Evolutionary conservation across 2,329 filamentous ascomycete species (phyloP), one percentile per base, ranked within the genome.

Genomic region (Lecanoromycetidae sp.): DNA sequence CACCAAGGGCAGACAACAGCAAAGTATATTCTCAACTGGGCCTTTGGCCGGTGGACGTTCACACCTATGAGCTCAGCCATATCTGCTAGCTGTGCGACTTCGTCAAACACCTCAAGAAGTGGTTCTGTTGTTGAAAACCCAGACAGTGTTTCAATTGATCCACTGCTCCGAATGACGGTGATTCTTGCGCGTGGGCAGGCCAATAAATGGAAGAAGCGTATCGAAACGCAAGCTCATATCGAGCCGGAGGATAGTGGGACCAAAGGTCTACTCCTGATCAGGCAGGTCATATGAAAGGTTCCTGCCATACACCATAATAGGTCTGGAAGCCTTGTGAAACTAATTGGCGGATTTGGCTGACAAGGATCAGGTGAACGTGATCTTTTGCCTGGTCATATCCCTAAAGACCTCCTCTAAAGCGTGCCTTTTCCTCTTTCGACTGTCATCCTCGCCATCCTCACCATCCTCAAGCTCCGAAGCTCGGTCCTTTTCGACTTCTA

Each of bases 21-120:
- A 13, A 72, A 84, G 46, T 95, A 91, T 61, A 94, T 98, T 36
- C 74, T 98, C 50, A 98, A 98, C 63, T 98, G 91, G 91, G 91
- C 91, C 0, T 98, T 98, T 66, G 87, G 87, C 0, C 76, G 91
- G 25, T 98, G 91, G 90, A 94, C 80, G 0, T 94, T 90, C 60
- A 93, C 87, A 1, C 71, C 22, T 53, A 50, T 40, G 39, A 49
- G 44, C 41, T 29, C 37, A n/a, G 35, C 46, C 3, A 22, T 46
- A 35, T 34, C 38, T 25, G 36, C 29, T 2, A 17, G 17, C 23
- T 29, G 23, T 15, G 30, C 34, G 12, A n/a, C 33, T 33, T 49
- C 44, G 5, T 38, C 39, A 5, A 32, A 25, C 15, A 20, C 29
- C 1, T 38, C 38, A 34, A 33, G 20, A 27, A 44, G 17, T 39